Evolutionary conservation across 768 basidiomycete species (phyloP).

Genomic region (Arthromyces matolae): DNA sequence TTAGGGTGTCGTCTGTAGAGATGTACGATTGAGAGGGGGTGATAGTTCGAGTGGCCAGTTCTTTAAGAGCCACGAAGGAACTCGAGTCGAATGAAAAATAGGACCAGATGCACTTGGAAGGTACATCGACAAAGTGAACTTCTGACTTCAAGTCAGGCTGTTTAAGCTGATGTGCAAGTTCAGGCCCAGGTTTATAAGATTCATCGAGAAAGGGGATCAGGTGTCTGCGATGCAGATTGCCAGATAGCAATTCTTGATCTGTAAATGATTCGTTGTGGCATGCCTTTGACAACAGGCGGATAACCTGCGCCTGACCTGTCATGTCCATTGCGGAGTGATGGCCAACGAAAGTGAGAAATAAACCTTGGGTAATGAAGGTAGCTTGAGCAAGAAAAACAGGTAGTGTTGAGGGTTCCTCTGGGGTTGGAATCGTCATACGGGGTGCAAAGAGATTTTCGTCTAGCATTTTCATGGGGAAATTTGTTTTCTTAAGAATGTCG

Average conservation of each 20-base stretch:
- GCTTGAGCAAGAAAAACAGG: slow-evolving; percentile 27
- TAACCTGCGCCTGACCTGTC: slow-evolving; percentile 23
- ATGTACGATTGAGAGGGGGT: slow-evolving; percentile 15
- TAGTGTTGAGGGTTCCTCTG: slow-evolving; percentile 12
- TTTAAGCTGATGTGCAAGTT: slow-evolving; percentile 1
- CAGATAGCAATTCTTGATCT: slow-evolving; percentile 16
- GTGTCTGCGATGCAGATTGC: slow-evolving; percentile 16
- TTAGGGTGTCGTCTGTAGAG: slow-evolving; percentile 27
- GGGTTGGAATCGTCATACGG: slow-evolving; percentile 17
- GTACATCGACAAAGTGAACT: not conserved
- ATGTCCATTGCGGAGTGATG: slow-evolving; percentile 26
- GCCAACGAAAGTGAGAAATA: slow-evolving; percentile 24
- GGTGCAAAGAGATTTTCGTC: slow-evolving; percentile 23
- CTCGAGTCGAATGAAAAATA: not conserved
- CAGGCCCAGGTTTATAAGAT: not conserved
- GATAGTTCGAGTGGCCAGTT: slow-evolving; percentile 13
- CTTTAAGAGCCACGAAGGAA: slow-evolving; percentile 16
- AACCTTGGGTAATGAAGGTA: slow-evolving; percentile 21
- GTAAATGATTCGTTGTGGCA: slow-evolving; percentile 21
- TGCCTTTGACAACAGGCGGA: slow-evolving; percentile 21
- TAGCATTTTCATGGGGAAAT: slow-evolving; percentile 24
- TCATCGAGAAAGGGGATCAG: slow-evolving; percentile 13
- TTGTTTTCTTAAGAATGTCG: slow-evolving; percentile 17
- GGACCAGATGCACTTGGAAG: not conserved
- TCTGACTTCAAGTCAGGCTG: not conserved